Evolutionary conservation across 1,284 basidiomycete species (phyloP), one percentile per base, ranked within the genome.

Genomic region (Tremellales sp.): DNA sequence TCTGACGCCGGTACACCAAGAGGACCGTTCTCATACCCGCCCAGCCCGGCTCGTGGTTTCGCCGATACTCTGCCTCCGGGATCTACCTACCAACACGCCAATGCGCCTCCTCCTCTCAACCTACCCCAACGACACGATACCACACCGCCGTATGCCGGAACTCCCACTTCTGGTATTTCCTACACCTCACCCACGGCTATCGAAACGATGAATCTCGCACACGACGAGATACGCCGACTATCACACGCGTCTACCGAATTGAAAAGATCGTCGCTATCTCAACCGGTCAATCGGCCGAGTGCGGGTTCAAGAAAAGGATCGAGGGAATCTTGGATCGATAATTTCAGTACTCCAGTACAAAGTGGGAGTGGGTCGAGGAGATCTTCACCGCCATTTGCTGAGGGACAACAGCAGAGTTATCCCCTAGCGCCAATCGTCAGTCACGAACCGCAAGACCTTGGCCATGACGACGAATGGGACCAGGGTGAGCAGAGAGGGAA

Each of bases 21-120:
- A 33, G 45, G 51, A 27, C 36, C 49, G 24, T 54, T 54, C 35
- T 45, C 57, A 17, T 61, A 61, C 37, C 57, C 57, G 24, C 47
- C 51, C 24, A 51, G 49, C 41, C 51, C 54, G 5, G 39, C 23
- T 24, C 42, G 33, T 39, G 43, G 7, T 13, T 25, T 12, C 50
- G 24, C 27, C 43, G 2, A 10, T 13, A 27, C 39, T 23, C 37
- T 21, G 13, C 24, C 31, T 10, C 23, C 45, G 11, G 15, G 40
- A 17, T 39, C 44, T 22, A 31, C 24, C 15, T 17, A 11, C 21
- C 25, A 51, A 21, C 21, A 39, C 21, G 21, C 47, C 21, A 52
- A 27, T 36, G 42, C 54, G 10, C 51, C 59, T 29, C 51, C 53
- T 51, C 29, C 29, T 8, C 29, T 31, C 10, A 8, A 31, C 15